Conservation (phyloP, 768 basidiomycete genomes). For the Pleurotus cornucopiae region DNA sequence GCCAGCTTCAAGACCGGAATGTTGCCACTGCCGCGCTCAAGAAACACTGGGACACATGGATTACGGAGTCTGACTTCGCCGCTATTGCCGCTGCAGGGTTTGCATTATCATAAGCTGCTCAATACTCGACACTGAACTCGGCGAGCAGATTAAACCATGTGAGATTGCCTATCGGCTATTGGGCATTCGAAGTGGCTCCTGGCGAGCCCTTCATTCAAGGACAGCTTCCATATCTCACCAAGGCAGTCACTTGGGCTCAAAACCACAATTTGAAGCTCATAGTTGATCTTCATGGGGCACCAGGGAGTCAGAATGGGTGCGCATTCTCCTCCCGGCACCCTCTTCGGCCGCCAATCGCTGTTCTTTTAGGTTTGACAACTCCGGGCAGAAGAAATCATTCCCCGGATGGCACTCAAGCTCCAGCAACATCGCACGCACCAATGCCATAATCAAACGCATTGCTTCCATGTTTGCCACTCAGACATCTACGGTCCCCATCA, state of each 20-base stretch:
- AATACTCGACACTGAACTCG: no score
- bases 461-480: slow-evolving; percentile 55
- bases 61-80: slow-evolving; percentile 76
- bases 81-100: slow-evolving; percentile 75
- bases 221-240: slow-evolving; percentile 63
- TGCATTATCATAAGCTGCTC: slow-evolving; percentile 1
- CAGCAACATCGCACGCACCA: slow-evolving; percentile 63
- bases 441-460: slow-evolving; percentile 59
- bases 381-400: slow-evolving; percentile 56
- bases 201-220: slow-evolving; percentile 81
- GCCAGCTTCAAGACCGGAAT: slow-evolving; percentile 49
- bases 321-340: slow-evolving; percentile 17
- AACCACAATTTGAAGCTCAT: slow-evolving; percentile 74
- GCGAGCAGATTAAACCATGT: slow-evolving; percentile 69
- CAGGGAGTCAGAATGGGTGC: slow-evolving; percentile 79
- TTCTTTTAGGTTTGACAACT: slow-evolving; percentile 68
- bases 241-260: slow-evolving; percentile 68
- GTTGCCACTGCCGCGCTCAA: slow-evolving; percentile 49
- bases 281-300: slow-evolving; percentile 63
- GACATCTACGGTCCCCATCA: slow-evolving; percentile 53
- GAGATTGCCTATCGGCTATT: slow-evolving; percentile 84
- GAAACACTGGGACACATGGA: slow-evolving; percentile 80
- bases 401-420: slow-evolving; percentile 70
- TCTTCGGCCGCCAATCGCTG: background rate
- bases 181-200: slow-evolving; percentile 77